A percentile compares a stretch with the other conserved stretches of the same genome.
These are phyloP conservation scores for Neofusicoccum sp. DNA, from an alignment of 2,329 filamentous ascomycete genomes.

Conservation along the genomic window DNA sequence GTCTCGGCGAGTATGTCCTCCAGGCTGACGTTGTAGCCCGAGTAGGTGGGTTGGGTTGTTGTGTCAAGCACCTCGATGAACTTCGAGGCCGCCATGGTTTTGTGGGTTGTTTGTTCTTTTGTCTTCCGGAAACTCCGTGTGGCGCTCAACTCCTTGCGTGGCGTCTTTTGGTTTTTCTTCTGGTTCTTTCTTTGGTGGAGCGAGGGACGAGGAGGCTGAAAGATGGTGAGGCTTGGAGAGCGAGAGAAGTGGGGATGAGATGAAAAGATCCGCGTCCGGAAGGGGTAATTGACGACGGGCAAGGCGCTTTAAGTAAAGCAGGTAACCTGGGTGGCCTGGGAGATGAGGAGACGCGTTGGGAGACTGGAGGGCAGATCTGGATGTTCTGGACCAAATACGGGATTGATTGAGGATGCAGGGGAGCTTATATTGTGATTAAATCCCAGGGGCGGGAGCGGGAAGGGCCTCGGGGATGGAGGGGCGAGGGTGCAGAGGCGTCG, in stretches of 20 bases:
- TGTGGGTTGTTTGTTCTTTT: neutral
- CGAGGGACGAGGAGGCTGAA: neutral
- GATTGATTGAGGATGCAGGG: conserved; percentile 12
- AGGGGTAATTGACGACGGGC: neutral
- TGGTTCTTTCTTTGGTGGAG: neutral
- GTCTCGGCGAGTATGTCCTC: conserved; percentile 41
- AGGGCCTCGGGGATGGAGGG: neutral
- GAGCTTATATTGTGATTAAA: neutral
- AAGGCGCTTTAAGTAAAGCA: neutral
- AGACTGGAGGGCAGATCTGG: neutral
- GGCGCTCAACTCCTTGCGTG: neutral
- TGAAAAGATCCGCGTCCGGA: neutral
- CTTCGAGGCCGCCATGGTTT: conserved; percentile 33
- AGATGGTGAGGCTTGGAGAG: neutral
- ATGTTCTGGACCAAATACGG: neutral
- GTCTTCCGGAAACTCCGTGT: neutral
- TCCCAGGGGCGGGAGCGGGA: neutral
- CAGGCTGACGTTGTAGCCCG: conserved; percentile 38
- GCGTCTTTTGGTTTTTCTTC: neutral
- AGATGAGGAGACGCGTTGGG: too few relatives aligned
- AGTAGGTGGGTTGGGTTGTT: conserved; percentile 31
- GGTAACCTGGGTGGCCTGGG: neutral
- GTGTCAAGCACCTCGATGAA: conserved; percentile 40
- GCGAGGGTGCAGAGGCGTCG: neutral
- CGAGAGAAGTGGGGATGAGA: neutral